Evolutionary conservation across 192 early-diverging fungal genomes (phyloP).

Genomic region (Podila minutissima): DNA sequence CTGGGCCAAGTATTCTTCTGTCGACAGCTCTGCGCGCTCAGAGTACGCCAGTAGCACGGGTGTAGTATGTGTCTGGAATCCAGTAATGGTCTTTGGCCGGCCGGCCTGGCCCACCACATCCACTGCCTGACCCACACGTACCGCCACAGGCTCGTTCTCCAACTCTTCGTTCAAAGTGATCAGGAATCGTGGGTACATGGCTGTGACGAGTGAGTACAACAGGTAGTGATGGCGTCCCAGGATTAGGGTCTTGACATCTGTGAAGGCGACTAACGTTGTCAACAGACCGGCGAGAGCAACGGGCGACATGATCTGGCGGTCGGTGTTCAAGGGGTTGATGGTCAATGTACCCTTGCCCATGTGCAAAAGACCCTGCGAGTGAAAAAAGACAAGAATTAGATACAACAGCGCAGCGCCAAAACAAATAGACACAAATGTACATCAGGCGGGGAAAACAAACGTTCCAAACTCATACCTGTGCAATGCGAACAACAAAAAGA

Average conservation of each 20-base stretch:
- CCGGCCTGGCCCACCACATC: conserved; percentile 99
- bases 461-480: conserved; percentile 62
- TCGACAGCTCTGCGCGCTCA: conserved; percentile 98
- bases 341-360: conserved; percentile 99
- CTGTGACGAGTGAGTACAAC: conserved; percentile 91
- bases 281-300: conserved; percentile 89
- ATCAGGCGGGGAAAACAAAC: neutral
- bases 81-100: conserved; percentile 98
- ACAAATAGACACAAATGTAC: neutral
- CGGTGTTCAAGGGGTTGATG: conserved; percentile 94
- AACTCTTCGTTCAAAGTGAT: conserved; percentile 95
- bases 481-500: conserved; percentile 87
- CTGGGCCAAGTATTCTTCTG: conserved; percentile 93
- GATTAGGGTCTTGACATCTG: conserved; percentile 89
- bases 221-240: conserved; percentile 92
- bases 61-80: conserved; percentile 98
- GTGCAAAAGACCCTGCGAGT: conserved; percentile 74
- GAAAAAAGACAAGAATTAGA: neutral
- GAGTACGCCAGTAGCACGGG: conserved; percentile 96
- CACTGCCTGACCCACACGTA: conserved; percentile 99
- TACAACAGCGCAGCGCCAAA: neutral
- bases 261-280: conserved; percentile 90
- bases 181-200: conserved; percentile 98
- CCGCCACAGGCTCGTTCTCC: conserved; percentile 83
- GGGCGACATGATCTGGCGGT: conserved; percentile 91